Evolutionary conservation across 1,139 yeast genomes (phyloP), one percentile per base, ranked within the genome.

Genomic region (Oligophagozyma castellii): DNA sequence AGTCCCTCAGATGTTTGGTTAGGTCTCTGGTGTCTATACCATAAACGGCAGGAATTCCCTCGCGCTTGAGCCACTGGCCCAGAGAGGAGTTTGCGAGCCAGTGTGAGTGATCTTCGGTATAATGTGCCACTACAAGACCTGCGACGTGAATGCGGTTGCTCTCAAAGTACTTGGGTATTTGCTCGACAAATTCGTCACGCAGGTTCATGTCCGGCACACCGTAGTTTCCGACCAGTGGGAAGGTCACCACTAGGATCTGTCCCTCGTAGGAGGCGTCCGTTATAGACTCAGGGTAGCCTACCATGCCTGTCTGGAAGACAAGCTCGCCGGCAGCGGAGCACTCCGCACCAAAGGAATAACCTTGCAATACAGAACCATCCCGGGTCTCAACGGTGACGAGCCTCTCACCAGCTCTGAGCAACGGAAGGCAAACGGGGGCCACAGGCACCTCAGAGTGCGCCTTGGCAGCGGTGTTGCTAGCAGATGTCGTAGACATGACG

Each of bases 281-380:
- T 55, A 92, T 72, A 36, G 96, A 77, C 60, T 92, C 99, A 27
- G 98, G 98, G 58, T 92, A 92, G 41, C 99, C 99, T 46, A 89
- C 98, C 98, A 92, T 92, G 65, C 98, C 98, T 40, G 99, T 92
- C 62, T 89, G 98, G 72, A 92, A 92, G 40, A 92, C 99, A 52
- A 89, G 72, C 64, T 92, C 99, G 67, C 99, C 99, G 36, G 98
- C 93, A 34, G 76, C 73, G 11, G 63, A 43, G 20, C 89, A 61
- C 39, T 77, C 77, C 35, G 98, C 95, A 65, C 99, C 99, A 47
- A 92, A 92, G 14, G 98, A 86, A 64, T 81, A 89, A 60, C 99
- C 99, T 61, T 84, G 93, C 45, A 86, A 68, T 37, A 77, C 73
- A 40, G 75, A 60, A 39, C 96, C 96, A 58, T 84, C 93, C 48